Percentiles rank a stretch among this genome's conserved stretches.
These are phyloP conservation scores for Candida hispaniensis DNA, from an alignment of 805 yeast genomes.

Conservation along the genomic window DNA sequence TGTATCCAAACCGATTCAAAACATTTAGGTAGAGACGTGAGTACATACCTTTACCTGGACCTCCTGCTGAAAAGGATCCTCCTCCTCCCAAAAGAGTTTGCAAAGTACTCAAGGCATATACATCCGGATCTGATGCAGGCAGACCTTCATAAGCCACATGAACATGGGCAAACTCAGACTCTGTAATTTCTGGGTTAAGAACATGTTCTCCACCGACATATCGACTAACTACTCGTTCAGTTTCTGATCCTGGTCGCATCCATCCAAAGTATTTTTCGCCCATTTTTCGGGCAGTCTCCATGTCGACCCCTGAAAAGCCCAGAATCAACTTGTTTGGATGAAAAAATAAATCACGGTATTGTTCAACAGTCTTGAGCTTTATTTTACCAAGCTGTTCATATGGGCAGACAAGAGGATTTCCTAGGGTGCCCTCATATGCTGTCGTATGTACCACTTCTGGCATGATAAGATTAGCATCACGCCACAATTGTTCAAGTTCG, in stretches of 20 bases:
- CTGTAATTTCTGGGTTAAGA: constrained; percentile 33
- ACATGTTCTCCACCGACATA: constrained; percentile 21
- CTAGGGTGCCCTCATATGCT: constrained; percentile 72
- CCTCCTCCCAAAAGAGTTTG: constrained; percentile 94
- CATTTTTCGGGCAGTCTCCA: constrained; percentile 53
- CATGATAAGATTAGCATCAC: constrained; percentile 70
- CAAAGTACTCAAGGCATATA: constrained; percentile 80
- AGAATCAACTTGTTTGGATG: constrained; percentile 75
- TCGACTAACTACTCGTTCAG: constrained; percentile 18
- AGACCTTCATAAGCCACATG: constrained; percentile 83
- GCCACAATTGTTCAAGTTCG: constrained; percentile 73
- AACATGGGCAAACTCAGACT: constrained; percentile 74
- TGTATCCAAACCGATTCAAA: constrained; percentile 79
- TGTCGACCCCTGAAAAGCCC: constrained; percentile 78
- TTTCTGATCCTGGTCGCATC: constrained; percentile 32
- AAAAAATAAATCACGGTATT: constrained; percentile 56
- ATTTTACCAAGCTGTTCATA: constrained; percentile 50
- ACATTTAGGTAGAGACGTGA: constrained; percentile 87
- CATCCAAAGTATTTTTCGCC: constrained; percentile 56
- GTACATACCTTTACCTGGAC: constrained; percentile 99
- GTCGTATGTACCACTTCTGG: constrained; percentile 86
- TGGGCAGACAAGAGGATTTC: constrained; percentile 79
- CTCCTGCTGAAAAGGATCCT: constrained; percentile 96
- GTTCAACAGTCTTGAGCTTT: constrained; percentile 40
- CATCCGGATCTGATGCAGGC: constrained; percentile 71